Evolutionary conservation across 495 filamentous ascomycete species (phyloP), one percentile per base, ranked within the genome.

Genomic region (Talaromyces stipitatus): DNA sequence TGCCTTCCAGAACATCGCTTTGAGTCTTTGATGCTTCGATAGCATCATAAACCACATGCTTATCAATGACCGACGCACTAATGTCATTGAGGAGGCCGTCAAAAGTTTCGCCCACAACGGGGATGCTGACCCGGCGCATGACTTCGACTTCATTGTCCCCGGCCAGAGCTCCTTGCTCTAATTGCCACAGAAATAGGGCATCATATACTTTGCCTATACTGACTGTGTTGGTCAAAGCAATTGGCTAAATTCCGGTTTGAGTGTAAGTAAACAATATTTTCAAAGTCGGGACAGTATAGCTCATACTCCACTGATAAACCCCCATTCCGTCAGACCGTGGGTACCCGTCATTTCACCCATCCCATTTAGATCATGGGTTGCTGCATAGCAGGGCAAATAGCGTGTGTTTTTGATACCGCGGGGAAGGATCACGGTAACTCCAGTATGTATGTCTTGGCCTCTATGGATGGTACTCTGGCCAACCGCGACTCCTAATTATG

Each of bases 371-470:
- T 52, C 29, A 32, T 52, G 50, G 1, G 29, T 52, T 8, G 50
- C 50, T 8, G 50, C 50, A 52, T 52, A 52, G 50, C 50, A 32
- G 1, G 50, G 50, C 29, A 29, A 2, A 4, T 16, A 26, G 6
- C 50, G 50, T 18, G 29, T 52, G 1, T 52, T 32, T 5, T 52
- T 18, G 7, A 23, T 29, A 5, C 50, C 50, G 2, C 50, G 50
- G 5, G 50, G 50, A 18, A 52, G 18, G 7, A 52, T 52, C 27
- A 52, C 50, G 1, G 50, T 52, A n/a, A 52, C 50, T 22, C 50
- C 50, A 9, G 50, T 52, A n/a, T 52, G 50, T 10, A 52, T 52
- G 22, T 52, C 50, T 52, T 52, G 50, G 30, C 50, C 50, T 32
- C 22, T 14, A 20, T 52, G 50, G 14, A 52, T 52, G 12, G 50